A percentile compares a stretch with the other conserved stretches of the same genome.
phyloP scores from a whole-genome alignment of 2,329 filamentous ascomycete genomes.

The Alternaria incomplexa region DNA sequence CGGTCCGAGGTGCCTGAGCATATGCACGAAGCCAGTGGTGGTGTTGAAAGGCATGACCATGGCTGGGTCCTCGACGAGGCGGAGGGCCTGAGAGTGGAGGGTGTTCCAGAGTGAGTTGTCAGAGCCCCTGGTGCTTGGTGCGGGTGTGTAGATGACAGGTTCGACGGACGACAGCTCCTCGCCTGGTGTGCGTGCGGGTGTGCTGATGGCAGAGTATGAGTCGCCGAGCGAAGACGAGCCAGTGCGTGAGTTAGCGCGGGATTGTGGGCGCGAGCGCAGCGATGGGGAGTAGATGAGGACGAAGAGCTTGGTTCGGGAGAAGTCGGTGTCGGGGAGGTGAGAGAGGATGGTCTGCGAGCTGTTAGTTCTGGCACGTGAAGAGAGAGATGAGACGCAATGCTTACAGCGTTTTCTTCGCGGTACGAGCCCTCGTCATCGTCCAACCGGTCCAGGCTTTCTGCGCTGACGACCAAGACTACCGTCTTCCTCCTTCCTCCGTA shows the following conservation, averaged over 20 bases:
- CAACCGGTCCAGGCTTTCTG: constrained; percentile 67
- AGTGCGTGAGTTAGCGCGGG: constrained; percentile 22
- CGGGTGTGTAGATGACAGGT: constrained; percentile 46
- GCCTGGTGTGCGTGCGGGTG: constrained; percentile 69
- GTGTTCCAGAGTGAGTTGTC: constrained; percentile 71
- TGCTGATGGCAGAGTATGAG: constrained; percentile 85
- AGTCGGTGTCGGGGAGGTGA: constrained; percentile 80
- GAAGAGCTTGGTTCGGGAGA: constrained; percentile 77
- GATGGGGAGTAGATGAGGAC: constrained; percentile 87
- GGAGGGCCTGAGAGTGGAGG: constrained; percentile 78
- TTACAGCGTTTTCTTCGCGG: constrained; percentile 79
- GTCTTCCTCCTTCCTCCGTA: constrained; percentile 61
- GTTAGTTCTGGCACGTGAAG: constrained; percentile 22
- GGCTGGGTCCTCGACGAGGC: constrained; percentile 80
- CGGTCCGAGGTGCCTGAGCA: constrained; percentile 83
- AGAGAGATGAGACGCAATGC: constrained; percentile 40
- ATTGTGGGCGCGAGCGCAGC: constrained; percentile 68
- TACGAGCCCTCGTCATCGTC: constrained; percentile 64
- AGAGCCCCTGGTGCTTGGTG: constrained; percentile 41
- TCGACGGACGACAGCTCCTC: constrained; percentile 60
- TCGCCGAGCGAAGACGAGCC: constrained; percentile 70
- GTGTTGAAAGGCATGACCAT: constrained; percentile 91
- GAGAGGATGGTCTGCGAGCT: constrained; percentile 70
- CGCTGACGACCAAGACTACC: constrained; percentile 87
- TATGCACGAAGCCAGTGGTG: constrained; percentile 80